Conservation (phyloP, 768 basidiomycete species). For the Baorangia bicolor region DNA sequence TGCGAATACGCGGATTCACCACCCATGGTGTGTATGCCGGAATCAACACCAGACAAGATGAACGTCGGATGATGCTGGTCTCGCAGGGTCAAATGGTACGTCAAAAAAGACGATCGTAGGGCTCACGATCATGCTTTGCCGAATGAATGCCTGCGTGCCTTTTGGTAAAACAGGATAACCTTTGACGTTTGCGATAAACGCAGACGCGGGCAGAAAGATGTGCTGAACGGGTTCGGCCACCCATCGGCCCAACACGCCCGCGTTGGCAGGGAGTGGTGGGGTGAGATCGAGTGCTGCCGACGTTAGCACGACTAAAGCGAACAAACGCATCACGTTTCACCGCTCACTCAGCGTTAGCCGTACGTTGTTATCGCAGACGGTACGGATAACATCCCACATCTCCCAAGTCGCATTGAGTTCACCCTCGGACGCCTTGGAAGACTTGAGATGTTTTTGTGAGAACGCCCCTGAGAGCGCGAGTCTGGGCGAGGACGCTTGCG, state of each 20-base stretch:
- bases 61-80: slow-evolving; percentile 80
- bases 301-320: slow-evolving; percentile 11
- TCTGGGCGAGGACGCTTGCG: slow-evolving; percentile 22
- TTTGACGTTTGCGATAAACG: slow-evolving; percentile 94
- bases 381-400: slow-evolving; percentile 96
- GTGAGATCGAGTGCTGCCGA: slow-evolving; percentile 84
- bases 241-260: slow-evolving; percentile 83
- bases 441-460: slow-evolving; percentile 25
- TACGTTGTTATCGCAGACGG: slow-evolving; percentile 81
- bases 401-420: slow-evolving; percentile 87
- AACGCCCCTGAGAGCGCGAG: slow-evolving; percentile 17
- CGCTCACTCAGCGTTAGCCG: slow-evolving; percentile 78
- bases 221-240: slow-evolving; percentile 89
- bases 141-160: slow-evolving; percentile 86
- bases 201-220: slow-evolving; percentile 83
- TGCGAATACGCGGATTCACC: slow-evolving; percentile 88
- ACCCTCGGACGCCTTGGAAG: slow-evolving; percentile 44
- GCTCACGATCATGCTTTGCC: slow-evolving; percentile 82
- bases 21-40: slow-evolving; percentile 70
- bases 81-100: slow-evolving; percentile 18
- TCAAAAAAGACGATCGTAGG: slow-evolving; percentile 12
- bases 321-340: slow-evolving; percentile 21
- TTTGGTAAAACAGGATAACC: slow-evolving; percentile 97
- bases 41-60: slow-evolving; percentile 70
- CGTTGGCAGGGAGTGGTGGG: slow-evolving; percentile 77